Base-by-base conservation (phyloP, 805 yeast genomes). In the Candida ortonii region DNA sequence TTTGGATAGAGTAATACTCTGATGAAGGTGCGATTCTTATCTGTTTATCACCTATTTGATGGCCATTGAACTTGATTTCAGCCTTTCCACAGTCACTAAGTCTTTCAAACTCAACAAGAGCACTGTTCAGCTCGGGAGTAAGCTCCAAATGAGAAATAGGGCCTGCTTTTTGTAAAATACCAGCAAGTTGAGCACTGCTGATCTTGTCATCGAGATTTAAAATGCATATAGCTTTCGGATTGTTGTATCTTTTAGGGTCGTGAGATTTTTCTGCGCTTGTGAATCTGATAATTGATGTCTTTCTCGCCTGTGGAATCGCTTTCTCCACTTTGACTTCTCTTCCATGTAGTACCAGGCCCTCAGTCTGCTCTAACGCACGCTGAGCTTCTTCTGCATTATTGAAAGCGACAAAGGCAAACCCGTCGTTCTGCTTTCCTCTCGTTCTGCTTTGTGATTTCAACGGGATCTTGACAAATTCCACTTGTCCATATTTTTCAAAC, bases 321-420 rank as follows among this genome's bases (percentile, higher is more conserved):
- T 71, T 51, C 1, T 66, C 59, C 0, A 80, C 81, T 9, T 60
- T 60, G 2, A 84, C 60, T 0, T 47, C 55, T 26, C 84, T 56
- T 0, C 71, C 78, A 24, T 65, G 65, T 2, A 81, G 41, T 3
- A 58, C 54, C 0, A 59, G 45, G 7, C 66, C 62, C 42, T 78
- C 64, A 29, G 68, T 41, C 7, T 53, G 50, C 9, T 44, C 25
- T 1, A 78, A 43, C 0, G 86, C 78, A 3, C 52, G 51, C 0
- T 57, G 49, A 0, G 87, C 84, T 3, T 66, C 69, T 1, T 63
- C 67, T 7, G 27, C 25, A 3, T 56, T 51, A 2, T 49, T 38
- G 46, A 76, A 83, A 0, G 73, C 62, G 0, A 84, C 59, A 50
- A 84, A 83, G 0, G 81, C 95, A 53, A 70, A 79, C 0, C 90